A percentile compares a stretch with the other conserved stretches of the same genome.
phyloP scores from a whole-genome alignment of 1,284 basidiomycete genomes.

The Ceratobasidium sp. region DNA sequence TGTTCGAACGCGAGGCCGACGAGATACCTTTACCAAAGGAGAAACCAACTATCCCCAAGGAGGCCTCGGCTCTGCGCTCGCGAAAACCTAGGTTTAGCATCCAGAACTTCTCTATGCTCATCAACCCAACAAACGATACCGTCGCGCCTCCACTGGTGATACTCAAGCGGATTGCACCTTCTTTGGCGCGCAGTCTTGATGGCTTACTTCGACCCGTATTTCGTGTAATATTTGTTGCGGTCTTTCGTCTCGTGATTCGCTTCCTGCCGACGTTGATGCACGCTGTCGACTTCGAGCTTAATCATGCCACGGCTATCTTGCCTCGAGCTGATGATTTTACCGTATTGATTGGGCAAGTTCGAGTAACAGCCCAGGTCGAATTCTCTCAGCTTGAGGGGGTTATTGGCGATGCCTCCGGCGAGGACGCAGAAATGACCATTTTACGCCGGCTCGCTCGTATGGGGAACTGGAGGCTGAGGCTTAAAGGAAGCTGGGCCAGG shows the following conservation, averaged over 20 bases:
- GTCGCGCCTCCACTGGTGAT: conserved; percentile 41
- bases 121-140: conserved; percentile 29
- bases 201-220: conserved; percentile 67
- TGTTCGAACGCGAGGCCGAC: background rate
- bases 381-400: conserved; percentile 61
- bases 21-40: background rate
- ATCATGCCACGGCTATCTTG: conserved; percentile 63
- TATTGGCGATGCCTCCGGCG: conserved; percentile 35
- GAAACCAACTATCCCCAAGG: conserved; percentile 1
- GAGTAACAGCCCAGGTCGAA: conserved; percentile 63
- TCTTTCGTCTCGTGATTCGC: conserved; percentile 63
- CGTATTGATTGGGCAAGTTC: conserved; percentile 62
- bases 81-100: conserved; percentile 40
- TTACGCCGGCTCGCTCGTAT: conserved; percentile 51
- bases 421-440: conserved; percentile 38
- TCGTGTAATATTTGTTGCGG: conserved; percentile 63
- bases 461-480: conserved; percentile 67
- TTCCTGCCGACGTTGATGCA: conserved; percentile 72
- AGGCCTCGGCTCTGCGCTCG: conserved; percentile 11
- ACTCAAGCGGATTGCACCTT: conserved; percentile 40
- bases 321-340: conserved; percentile 62
- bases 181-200: conserved; percentile 40
- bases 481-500: conserved; percentile 67
- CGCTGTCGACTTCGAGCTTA: conserved; percentile 71
- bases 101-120: conserved; percentile 40